Conservation (phyloP, 495 filamentous ascomycete species). For the Aspergillus carlsbadensis region DNA sequence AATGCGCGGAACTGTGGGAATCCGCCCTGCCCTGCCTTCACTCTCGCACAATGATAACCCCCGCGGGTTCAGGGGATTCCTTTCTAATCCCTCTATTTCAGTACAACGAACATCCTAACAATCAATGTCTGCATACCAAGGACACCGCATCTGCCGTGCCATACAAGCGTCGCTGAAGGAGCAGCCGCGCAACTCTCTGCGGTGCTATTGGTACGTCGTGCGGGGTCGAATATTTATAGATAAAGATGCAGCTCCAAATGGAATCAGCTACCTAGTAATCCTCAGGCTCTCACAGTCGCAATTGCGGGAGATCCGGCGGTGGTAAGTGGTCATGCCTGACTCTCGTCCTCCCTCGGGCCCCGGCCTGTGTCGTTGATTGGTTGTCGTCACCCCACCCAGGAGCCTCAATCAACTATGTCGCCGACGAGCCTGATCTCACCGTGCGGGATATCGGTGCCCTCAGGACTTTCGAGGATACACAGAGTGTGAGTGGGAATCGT, state of each 20-base stretch:
- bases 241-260: no score
- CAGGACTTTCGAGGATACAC: no score
- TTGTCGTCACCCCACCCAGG: background rate
- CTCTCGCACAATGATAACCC: no score
- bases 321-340: background rate
- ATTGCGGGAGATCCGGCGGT: conserved; percentile 2
- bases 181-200: background rate
- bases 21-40: no score
- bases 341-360: background rate
- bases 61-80: no score
- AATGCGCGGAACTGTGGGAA: no score
- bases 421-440: background rate
- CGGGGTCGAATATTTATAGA: no score
- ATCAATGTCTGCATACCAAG: background rate
- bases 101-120: background rate
- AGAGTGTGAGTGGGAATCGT: no score
- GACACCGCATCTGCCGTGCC: conserved; percentile 1
- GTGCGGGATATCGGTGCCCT: background rate
- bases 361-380: no score
- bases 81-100: no score
- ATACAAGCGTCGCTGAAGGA: background rate
- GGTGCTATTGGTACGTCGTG: conserved; percentile 7
- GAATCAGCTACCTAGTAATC: no score
- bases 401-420: conserved; percentile 2
- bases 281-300: background rate